Evolutionary conservation across 331 rosid species (phyloP), one percentile per base, ranked within the genome.

Genomic region (Malus hybrid): DNA sequence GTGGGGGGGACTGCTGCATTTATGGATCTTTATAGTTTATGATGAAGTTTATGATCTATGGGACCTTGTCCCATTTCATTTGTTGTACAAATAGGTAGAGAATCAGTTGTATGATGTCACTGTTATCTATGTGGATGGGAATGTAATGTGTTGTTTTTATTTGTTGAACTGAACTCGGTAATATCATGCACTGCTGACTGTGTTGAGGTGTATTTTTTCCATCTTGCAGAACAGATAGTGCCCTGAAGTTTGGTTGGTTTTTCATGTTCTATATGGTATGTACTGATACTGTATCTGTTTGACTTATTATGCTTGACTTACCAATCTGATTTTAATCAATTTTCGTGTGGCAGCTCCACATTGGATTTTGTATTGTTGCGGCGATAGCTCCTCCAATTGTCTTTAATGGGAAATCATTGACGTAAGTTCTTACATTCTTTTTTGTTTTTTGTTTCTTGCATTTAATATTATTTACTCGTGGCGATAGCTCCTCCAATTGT

Each of bases 381-480:
- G 97, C 99, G 10, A 94, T 94, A 77, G 99, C 99, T 2, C 99
- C 99, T 68, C 99, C 97, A 8, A 54, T 94, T 79, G 97, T 94
- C 85, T 94, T 94, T 69, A 96, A 90, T 65, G 99, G 99, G 65
- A 86, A 80, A 82, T 94, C 99, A 70, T 86, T 92, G 78, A 89
- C 97, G 99, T 92, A 89, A 92, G 97, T 83, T 69, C 68, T 71
- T 75, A 6, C 29, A 56, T 56, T 46, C 71, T 42, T 42, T 42
- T 42, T 10, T 10, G 46, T 11, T 9, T 36, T 11, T 67, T 13
- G 24, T 13, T 65, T 72, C 56, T 42, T n/a, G 70, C 20, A 27
- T 27, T 29, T 18, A 39, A 60, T 15, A 13, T 14, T 69, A 16
- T 46, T 10, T 16, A 15, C 39, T 27, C 2, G 20, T 52, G 20